Conservation (phyloP, 345 rosid species). For the Cochlearia excelsa region DNA sequence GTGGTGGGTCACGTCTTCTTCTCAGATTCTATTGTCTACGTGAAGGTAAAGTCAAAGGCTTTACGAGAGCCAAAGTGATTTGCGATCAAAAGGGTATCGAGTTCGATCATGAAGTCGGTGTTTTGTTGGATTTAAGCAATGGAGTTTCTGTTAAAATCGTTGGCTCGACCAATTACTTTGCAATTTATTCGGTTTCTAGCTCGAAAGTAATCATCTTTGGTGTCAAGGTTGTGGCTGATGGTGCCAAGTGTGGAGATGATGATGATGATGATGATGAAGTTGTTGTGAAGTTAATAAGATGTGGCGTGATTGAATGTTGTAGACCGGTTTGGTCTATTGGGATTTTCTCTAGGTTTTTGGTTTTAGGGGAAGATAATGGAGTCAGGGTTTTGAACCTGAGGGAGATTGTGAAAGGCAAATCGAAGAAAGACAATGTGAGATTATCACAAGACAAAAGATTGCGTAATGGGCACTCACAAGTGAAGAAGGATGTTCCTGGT, state of each 20-base stretch:
- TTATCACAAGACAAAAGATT: slow-evolving; percentile 24
- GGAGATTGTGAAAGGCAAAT: slow-evolving; percentile 46
- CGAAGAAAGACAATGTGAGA: slow-evolving; percentile 41
- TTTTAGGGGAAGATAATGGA: slow-evolving; percentile 75
- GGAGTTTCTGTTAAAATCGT: slow-evolving; percentile 57
- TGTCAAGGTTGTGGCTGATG: slow-evolving; percentile 40
- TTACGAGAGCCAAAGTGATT: slow-evolving; percentile 47
- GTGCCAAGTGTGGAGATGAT: slow-evolving; percentile 30
- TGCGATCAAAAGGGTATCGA: slow-evolving; percentile 62
- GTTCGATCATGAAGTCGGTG: slow-evolving; percentile 55
- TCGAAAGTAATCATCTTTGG: slow-evolving; percentile 61
- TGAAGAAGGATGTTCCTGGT: slow-evolving; percentile 44
- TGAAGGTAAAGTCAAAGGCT: slow-evolving; percentile 31
- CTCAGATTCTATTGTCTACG: slow-evolving; percentile 47
- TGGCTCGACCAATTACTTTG: slow-evolving; percentile 73
- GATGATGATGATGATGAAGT: slow-evolving; percentile 28
- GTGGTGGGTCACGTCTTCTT: slow-evolving; percentile 56
- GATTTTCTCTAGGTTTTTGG: slow-evolving; percentile 54
- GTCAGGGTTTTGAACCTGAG: slow-evolving; percentile 59
- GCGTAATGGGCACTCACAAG: slow-evolving; percentile 42
- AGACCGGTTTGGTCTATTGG: slow-evolving; percentile 62
- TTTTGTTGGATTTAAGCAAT: slow-evolving; percentile 50
- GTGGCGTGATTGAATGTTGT: slow-evolving; percentile 64
- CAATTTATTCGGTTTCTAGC: slow-evolving; percentile 55
- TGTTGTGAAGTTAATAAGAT: slow-evolving; percentile 63